Base-by-base conservation (phyloP, 2,329 filamentous ascomycete species). In the Metarhizium brunneum region DNA sequence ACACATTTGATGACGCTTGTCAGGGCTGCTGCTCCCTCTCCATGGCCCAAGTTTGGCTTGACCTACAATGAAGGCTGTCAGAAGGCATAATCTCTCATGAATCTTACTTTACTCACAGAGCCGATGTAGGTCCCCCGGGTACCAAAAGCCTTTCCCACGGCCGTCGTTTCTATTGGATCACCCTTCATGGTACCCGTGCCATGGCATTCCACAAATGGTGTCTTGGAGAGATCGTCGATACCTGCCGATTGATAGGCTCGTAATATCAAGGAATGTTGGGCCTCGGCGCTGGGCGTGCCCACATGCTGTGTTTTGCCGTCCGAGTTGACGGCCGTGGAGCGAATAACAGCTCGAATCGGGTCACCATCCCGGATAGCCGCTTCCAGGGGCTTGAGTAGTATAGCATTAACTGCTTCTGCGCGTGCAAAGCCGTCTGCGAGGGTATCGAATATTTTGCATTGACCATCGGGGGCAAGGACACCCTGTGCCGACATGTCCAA, bases 381-480 rank as follows among this genome's bases (percentile, higher is more conserved):
- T 4, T 68, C 65, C 0, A 82, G 62, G 0, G 62, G 67, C 64
- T 82, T 82, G 0, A 83, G 56, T 6, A 74, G 65, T 5, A 82
- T 55, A 5, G 70, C 66, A 2, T 64, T 72, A 16, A 75, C 61
- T 4, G 74, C 79, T 58, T 83, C 80, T 2, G 74, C 79, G 7
- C 77, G 70, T 0, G 68, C 76, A 56, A 80, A 82, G 0, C 80
- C 80, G 54, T 78, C 68, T 0, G 76, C 79, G 6, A 66, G 62
- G 2, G 69, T 65, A 47, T 77, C 76, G 57, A 76, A 78, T 1
- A 66, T 66, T 50, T 68, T 63, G 47, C 64, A 63, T 36, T 66
- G 57, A 30, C 67, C 71, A 1, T 65, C 62, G 1, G 66, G 62
- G 2, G 69, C 71, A 4, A 77, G 61, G 0, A 75, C 63, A 1